A percentile compares a stretch with the other conserved stretches of the same genome.
These are phyloP conservation scores for Geotrichum phurueaensis DNA, from an alignment of 1,139 yeast genomes.

Conservation along the genomic window DNA sequence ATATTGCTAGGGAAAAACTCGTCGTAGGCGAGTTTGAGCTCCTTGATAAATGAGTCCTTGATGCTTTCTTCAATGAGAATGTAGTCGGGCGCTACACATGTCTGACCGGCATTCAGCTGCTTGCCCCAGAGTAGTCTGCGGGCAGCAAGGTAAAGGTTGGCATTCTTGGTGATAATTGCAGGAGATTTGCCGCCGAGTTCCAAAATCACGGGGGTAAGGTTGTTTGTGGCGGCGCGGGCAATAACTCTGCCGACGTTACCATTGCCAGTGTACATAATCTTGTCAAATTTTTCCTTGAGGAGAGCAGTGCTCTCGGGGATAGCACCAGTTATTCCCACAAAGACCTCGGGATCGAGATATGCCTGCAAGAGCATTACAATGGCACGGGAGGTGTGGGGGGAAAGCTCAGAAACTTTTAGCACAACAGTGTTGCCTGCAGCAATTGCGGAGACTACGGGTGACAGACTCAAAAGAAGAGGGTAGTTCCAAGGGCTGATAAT, in stretches of 20 bases:
- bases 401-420: conserved; percentile 71
- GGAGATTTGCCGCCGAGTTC: conserved; percentile 97
- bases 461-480: conserved; percentile 60
- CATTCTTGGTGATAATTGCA: conserved; percentile 54
- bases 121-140: conserved; percentile 76
- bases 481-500: conserved; percentile 84
- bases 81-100: conserved; percentile 87
- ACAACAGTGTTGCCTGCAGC: conserved; percentile 85
- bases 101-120: conserved; percentile 79
- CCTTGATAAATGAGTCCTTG: conserved; percentile 48
- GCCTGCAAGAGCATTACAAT: conserved; percentile 51
- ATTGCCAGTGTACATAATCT: conserved; percentile 84
- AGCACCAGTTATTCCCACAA: conserved; percentile 69
- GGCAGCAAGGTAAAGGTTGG: conserved; percentile 46
- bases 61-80: conserved; percentile 56
- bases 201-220: conserved; percentile 70
- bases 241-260: conserved; percentile 69
- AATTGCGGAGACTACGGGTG: conserved; percentile 73
- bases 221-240: conserved; percentile 76
- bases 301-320: conserved; percentile 62
- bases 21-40: conserved; percentile 42
- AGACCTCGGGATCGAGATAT: conserved; percentile 50
- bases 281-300: conserved; percentile 65
- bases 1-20: conserved; percentile 44
- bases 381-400: conserved; percentile 56